Percentiles rank a stretch among this genome's conserved stretches.
Evolutionary conservation across 345 rosid genomes (phyloP).

Genomic region (Ceriops decandra): DNA sequence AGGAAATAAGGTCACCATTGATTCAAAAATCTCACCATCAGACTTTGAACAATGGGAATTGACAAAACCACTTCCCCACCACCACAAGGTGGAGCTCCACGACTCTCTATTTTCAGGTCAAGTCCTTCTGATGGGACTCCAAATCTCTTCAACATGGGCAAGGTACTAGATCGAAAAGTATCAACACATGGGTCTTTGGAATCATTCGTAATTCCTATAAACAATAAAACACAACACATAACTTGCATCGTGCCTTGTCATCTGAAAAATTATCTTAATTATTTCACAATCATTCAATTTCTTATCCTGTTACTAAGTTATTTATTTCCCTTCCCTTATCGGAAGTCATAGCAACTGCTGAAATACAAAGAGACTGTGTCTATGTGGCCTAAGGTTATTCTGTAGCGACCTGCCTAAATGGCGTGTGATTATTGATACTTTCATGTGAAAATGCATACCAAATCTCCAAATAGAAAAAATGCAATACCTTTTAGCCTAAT

Average conservation of each 20-base stretch:
- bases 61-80: slow-evolving; percentile 82
- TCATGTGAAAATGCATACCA: neutral
- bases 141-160: slow-evolving; percentile 59
- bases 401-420: too few relatives aligned
- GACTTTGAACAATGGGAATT: slow-evolving; percentile 50
- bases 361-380: too few relatives aligned
- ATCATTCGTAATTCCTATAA: slow-evolving; percentile 83
- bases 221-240: neutral
- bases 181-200: slow-evolving; percentile 74
- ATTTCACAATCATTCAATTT: too few relatives aligned
- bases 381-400: too few relatives aligned
- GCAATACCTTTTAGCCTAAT: slow-evolving; percentile 66
- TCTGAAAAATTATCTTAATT: too few relatives aligned
- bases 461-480: neutral
- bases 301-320: too few relatives aligned
- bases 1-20: neutral
- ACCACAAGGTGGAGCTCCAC: slow-evolving; percentile 76
- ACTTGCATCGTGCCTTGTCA: too few relatives aligned
- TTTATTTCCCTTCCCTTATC: too few relatives aligned
- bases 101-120: slow-evolving; percentile 65
- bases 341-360: too few relatives aligned
- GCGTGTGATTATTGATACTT: too few relatives aligned
- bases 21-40: slow-evolving; percentile 41
- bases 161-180: slow-evolving; percentile 65
- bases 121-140: slow-evolving; percentile 81